Percentiles rank a stretch among this genome's conserved stretches.
Evolutionary conservation across 108 stramenopile genomes (phyloP).

Genomic region (Cyclotella atomus): DNA sequence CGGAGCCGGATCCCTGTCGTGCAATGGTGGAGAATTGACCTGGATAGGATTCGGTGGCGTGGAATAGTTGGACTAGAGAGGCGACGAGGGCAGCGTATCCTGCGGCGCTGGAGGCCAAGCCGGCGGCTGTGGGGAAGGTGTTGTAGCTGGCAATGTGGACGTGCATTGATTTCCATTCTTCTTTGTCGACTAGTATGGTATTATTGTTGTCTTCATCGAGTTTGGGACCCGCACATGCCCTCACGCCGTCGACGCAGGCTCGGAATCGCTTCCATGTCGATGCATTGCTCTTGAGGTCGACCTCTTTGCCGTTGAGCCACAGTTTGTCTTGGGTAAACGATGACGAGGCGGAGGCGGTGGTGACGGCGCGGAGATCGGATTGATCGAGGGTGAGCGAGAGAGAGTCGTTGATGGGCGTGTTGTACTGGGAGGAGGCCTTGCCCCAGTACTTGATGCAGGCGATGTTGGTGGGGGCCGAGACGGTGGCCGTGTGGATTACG

Average conservation of each 20-base stretch:
- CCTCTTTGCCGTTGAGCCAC: slow-evolving; percentile 95
- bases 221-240: slow-evolving; percentile 57
- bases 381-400: slow-evolving; percentile 93
- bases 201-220: slow-evolving; percentile 42
- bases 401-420: slow-evolving; percentile 95
- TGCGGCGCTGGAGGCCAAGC: slow-evolving; percentile 93
- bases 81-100: slow-evolving; percentile 95
- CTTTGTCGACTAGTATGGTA: slow-evolving; percentile 52
- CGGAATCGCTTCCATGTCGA: slow-evolving; percentile 67
- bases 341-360: slow-evolving; percentile 84
- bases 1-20: slow-evolving; percentile 93
- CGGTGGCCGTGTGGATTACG: slow-evolving; percentile 77
- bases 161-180: slow-evolving; percentile 72
- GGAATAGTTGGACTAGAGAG: slow-evolving; percentile 79
- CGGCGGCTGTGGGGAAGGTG: slow-evolving; percentile 98
- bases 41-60: slow-evolving; percentile 77
- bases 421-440: slow-evolving; percentile 87
- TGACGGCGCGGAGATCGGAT: slow-evolving; percentile 91
- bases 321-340: slow-evolving; percentile 84
- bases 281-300: slow-evolving; percentile 51
- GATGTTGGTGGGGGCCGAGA: slow-evolving; percentile 95
- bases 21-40: slow-evolving; percentile 94
- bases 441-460: slow-evolving; percentile 99
- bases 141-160: slow-evolving; percentile 92
- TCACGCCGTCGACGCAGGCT: slow-evolving; percentile 82